A percentile compares a stretch with the other conserved stretches of the same genome.
Evolutionary conservation across 2,329 filamentous ascomycete species (phyloP).

Genomic region (Sporothrix pallida): DNA sequence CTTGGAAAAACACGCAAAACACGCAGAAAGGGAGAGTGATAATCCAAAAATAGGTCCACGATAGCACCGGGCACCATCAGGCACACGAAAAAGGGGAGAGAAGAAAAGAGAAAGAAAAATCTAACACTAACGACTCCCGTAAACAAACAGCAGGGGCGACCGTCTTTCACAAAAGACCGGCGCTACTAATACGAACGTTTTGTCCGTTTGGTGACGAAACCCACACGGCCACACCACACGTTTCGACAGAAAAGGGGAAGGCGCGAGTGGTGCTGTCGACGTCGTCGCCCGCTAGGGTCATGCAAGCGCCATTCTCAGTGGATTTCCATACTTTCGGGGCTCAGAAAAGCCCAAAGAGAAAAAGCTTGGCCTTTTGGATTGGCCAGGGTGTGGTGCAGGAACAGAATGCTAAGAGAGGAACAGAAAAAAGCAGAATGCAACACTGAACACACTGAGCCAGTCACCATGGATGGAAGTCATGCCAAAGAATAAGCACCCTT

Average conservation of each 20-base stretch:
- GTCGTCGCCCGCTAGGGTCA: neutral
- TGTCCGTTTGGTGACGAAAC: neutral
- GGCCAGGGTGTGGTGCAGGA: conserved; percentile 14
- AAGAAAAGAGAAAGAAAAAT: neutral
- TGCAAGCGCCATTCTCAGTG: neutral
- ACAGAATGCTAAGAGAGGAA: neutral
- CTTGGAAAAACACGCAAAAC: no score
- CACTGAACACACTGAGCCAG: neutral
- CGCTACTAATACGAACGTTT: conserved; percentile 5
- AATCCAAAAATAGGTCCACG: conserved; percentile 17
- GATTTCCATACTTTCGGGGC: neutral
- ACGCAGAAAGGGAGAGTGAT: neutral
- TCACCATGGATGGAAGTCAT: neutral
- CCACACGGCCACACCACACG: neutral
- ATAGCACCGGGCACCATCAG: neutral
- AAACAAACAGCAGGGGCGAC: conserved; percentile 25
- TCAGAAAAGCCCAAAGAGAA: neutral
- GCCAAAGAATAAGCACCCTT: neutral
- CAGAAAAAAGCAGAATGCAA: neutral
- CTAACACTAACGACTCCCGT: neutral
- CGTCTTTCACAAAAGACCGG: no score
- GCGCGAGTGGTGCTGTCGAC: neutral
- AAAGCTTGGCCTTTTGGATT: conserved; percentile 25
- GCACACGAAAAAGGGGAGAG: neutral
- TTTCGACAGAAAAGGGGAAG: conserved; percentile 31